These are phyloP conservation scores for Penicillium antarcticum DNA, from an alignment of 495 filamentous ascomycete species.

Conservation along the genomic window DNA sequence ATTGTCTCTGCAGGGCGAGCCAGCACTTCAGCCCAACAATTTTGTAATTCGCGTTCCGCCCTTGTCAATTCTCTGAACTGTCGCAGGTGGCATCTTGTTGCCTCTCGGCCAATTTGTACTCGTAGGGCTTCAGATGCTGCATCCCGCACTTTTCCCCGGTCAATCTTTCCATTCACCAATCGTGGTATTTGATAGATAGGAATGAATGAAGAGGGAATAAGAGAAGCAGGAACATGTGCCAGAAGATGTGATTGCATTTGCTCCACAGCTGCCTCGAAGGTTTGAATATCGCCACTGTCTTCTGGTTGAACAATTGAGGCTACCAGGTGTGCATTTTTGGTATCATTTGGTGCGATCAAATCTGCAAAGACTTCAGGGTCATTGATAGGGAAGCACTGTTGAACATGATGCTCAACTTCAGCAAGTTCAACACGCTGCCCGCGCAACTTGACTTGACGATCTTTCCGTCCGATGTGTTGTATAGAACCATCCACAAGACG, in stretches of 20 bases:
- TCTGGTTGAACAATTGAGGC: not conserved
- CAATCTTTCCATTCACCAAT: conserved; percentile 10
- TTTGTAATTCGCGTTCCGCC: not conserved
- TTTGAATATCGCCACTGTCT: not conserved
- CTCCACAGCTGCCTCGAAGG: not conserved
- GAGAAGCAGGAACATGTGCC: conserved; percentile 3
- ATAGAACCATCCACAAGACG: not conserved
- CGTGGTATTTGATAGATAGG: conserved; percentile 6
- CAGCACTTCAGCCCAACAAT: conserved; percentile 7
- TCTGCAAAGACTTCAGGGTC: not conserved
- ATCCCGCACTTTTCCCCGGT: not conserved
- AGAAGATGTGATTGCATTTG: not conserved
- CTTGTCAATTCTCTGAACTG: not conserved
- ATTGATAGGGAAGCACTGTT: not conserved
- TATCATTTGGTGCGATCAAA: not conserved
- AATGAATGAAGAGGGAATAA: conserved; percentile 7
- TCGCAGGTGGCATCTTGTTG: no score
- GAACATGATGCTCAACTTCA: not conserved
- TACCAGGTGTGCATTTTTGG: not conserved
- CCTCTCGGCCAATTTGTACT: not conserved
- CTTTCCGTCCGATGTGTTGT: not conserved
- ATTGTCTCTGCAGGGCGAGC: not conserved
- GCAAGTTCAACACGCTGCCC: not conserved
- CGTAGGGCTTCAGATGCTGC: not conserved
- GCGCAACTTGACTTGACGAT: not conserved